Conservation (phyloP, 2,329 filamentous ascomycete genomes). For the Helicocarpus griseus region DNA sequence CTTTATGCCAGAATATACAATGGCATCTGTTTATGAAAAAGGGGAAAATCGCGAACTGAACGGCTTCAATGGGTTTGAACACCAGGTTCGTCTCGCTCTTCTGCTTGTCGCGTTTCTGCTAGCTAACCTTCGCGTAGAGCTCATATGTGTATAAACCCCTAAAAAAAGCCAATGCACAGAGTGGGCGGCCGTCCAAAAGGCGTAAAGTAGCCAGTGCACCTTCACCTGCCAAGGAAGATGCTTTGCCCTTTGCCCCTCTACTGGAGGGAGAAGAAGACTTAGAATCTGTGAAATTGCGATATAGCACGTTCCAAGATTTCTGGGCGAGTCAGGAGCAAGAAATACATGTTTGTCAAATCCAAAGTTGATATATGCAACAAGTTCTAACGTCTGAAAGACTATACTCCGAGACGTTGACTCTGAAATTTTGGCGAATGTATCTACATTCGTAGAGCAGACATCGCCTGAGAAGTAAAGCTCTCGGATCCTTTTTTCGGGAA, state of each 20-base stretch:
- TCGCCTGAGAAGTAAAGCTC: conserved; percentile 27
- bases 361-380: neutral
- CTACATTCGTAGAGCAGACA: conserved; percentile 27
- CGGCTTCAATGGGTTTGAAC: conserved; percentile 18
- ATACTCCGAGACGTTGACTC: conserved; percentile 32
- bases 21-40: neutral
- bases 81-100: conserved; percentile 17
- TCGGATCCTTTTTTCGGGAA: neutral
- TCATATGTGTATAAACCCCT: conserved; percentile 54
- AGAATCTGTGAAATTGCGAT: conserved; percentile 25
- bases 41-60: neutral
- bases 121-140: conserved; percentile 35
- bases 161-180: conserved; percentile 25
- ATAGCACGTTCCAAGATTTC: conserved; percentile 28
- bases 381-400: conserved; percentile 6
- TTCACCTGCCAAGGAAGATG: conserved; percentile 7
- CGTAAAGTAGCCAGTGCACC: conserved; percentile 42
- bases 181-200: conserved; percentile 46
- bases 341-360: conserved; percentile 25
- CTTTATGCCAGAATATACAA: neutral
- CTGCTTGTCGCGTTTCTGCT: neutral
- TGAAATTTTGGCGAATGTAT: conserved; percentile 28
- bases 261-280: conserved; percentile 29
- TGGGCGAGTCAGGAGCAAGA: conserved; percentile 31
- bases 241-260: conserved; percentile 28